Conservation (phyloP, 2,329 filamentous ascomycete genomes). For the Aspergillus caelatus region DNA sequence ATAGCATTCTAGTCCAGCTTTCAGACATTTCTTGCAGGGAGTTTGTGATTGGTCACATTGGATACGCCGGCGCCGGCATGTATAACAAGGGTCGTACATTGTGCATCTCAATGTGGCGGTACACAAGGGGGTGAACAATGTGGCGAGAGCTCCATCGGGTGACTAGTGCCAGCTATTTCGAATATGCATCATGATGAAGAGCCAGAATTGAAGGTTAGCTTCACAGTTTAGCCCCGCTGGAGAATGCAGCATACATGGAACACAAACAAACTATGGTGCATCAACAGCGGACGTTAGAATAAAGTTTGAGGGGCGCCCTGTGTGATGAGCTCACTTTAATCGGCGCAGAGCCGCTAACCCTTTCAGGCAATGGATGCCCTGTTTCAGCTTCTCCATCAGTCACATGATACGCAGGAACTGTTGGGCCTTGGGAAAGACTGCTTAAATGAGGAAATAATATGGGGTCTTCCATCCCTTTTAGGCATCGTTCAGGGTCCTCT, state of each 20-base stretch:
- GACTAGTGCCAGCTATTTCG: not conserved
- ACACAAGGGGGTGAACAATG: not conserved
- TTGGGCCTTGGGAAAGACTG: not conserved
- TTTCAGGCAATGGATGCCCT: not conserved
- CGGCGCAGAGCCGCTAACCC: not conserved
- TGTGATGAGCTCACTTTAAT: not conserved
- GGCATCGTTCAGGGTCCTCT: not conserved
- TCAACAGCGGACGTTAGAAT: not conserved
- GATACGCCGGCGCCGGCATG: conserved; percentile 39
- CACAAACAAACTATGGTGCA: not conserved
- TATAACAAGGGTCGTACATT: conserved; percentile 33
- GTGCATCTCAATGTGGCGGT: not conserved
- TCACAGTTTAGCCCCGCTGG: not conserved
- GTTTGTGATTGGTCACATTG: conserved; percentile 34
- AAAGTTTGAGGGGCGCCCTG: not conserved
- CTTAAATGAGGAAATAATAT: not conserved
- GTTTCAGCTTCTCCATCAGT: not conserved
- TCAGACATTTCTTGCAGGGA: conserved; percentile 38
- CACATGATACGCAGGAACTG: not conserved
- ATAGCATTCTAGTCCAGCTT: conserved; percentile 36
- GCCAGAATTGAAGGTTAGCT: not conserved
- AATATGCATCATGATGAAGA: not conserved
- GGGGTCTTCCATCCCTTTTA: not conserved
- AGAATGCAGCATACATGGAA: not conserved
- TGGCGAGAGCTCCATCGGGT: not conserved